A percentile compares a stretch with the other conserved stretches of the same genome.
Evolutionary conservation across 2,329 filamentous ascomycete species (phyloP).

Genomic region (Alternaria atra): DNA sequence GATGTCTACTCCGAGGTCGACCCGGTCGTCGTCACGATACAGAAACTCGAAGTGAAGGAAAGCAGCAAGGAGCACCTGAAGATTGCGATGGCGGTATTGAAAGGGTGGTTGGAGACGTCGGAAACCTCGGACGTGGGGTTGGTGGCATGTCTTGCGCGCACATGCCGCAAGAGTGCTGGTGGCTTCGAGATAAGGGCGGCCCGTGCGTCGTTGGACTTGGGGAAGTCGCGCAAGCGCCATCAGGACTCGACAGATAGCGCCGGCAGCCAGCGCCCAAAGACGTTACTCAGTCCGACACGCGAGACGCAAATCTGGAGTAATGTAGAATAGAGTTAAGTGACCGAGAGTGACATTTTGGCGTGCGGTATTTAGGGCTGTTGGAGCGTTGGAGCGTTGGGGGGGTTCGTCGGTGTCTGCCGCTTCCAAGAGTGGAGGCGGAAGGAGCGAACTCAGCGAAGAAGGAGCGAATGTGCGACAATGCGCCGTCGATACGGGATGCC

Average conservation of each 20-base stretch:
- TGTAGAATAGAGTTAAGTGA: conserved; percentile 7
- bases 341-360: conserved; percentile 14
- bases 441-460: too few relatives aligned
- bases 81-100: background rate
- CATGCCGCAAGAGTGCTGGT: conserved; percentile 18
- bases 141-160: conserved; percentile 13
- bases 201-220: conserved; percentile 14
- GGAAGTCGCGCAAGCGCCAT: conserved; percentile 18
- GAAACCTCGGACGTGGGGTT: conserved; percentile 1
- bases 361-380: conserved; percentile 5
- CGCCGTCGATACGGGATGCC: background rate
- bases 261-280: conserved; percentile 7
- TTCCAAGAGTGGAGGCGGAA: conserved; percentile 7
- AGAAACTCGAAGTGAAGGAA: background rate
- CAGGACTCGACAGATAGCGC: conserved; percentile 13
- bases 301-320: conserved; percentile 19
- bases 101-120: conserved; percentile 4
- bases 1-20: conserved; percentile 1
- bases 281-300: conserved; percentile 11
- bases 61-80: background rate
- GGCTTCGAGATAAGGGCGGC: conserved; percentile 10
- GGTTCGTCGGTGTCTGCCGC: conserved; percentile 4
- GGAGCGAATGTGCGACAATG: conserved; percentile 2
- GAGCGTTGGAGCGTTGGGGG: background rate
- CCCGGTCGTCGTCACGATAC: background rate